phyloP scores from a whole-genome alignment of 805 yeast genomes.

The Saccharomycopsis fermentans region DNA sequence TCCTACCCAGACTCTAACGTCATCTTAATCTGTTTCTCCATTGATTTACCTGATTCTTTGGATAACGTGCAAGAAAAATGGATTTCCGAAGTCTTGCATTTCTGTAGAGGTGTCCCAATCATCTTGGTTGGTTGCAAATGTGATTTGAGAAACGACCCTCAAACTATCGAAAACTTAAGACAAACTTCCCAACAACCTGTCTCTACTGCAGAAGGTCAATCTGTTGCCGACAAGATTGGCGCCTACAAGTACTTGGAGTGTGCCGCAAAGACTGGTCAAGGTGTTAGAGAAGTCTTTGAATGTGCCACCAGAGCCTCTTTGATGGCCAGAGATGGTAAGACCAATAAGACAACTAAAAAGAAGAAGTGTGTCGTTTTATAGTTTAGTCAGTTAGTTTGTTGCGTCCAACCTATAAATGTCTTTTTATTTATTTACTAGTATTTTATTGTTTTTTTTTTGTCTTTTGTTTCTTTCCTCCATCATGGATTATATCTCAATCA shows the following conservation, averaged over 20 bases:
- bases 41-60: constrained; percentile 84
- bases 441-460: too few species aligned
- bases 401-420: too few species aligned
- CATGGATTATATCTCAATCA: too few species aligned
- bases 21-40: constrained; percentile 81
- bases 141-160: constrained; percentile 77
- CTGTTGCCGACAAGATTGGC: constrained; percentile 82
- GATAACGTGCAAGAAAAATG: constrained; percentile 94
- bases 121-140: constrained; percentile 87
- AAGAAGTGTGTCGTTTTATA: constrained; percentile 66
- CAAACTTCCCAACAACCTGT: constrained; percentile 76
- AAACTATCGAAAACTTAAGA: constrained; percentile 63
- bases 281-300: constrained; percentile 88
- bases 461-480: too few species aligned
- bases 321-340: constrained; percentile 38
- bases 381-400: not conserved
- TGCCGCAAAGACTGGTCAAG: constrained; percentile 84
- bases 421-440: too few species aligned
- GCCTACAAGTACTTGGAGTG: constrained; percentile 83
- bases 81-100: constrained; percentile 88
- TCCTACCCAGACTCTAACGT: constrained; percentile 85
- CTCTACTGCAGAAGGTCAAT: constrained; percentile 70
- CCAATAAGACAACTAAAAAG: constrained; percentile 27
- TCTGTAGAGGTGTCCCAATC: constrained; percentile 91
- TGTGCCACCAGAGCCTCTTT: constrained; percentile 88